Evolutionary conservation across 352 stramenopile genomes (phyloP).

Genomic region (Thalassiosira mediterranea): DNA sequence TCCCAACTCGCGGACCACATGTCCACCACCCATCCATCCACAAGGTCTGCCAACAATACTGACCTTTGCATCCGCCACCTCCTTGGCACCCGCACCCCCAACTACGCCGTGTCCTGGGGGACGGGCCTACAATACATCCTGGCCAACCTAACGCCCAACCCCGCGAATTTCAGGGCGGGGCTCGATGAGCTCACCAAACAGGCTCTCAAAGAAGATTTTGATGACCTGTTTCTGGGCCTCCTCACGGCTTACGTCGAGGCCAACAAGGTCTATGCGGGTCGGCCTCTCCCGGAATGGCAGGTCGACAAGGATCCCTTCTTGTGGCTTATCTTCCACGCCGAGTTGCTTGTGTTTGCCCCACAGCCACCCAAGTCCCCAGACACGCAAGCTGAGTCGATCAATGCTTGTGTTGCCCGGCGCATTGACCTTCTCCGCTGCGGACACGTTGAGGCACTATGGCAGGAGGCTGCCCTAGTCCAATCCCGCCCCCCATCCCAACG

Average conservation of each 20-base stretch:
- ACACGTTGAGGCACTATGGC: background rate
- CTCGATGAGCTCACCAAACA: background rate
- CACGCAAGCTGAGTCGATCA: background rate
- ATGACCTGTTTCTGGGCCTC: background rate
- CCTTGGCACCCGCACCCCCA: background rate
- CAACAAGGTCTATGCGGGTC: background rate
- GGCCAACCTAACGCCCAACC: background rate
- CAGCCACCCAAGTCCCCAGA: background rate
- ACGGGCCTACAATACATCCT: background rate
- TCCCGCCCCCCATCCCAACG: too few species aligned
- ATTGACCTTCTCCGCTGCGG: background rate
- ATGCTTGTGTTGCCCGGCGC: background rate
- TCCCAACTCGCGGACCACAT: background rate
- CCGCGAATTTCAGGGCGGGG: background rate
- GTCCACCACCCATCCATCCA: background rate
- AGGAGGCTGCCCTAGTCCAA: background rate
- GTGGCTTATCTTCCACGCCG: background rate
- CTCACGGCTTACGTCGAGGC: background rate
- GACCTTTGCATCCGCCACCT: background rate
- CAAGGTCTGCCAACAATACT: background rate
- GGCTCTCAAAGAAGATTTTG: background rate
- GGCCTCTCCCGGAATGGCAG: background rate
- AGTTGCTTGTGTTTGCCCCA: background rate
- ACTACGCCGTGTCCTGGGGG: background rate
- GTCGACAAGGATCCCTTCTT: background rate